Base-by-base conservation (phyloP, 148 eudicot genomes). In the Rhododendron mucronatum region DNA sequence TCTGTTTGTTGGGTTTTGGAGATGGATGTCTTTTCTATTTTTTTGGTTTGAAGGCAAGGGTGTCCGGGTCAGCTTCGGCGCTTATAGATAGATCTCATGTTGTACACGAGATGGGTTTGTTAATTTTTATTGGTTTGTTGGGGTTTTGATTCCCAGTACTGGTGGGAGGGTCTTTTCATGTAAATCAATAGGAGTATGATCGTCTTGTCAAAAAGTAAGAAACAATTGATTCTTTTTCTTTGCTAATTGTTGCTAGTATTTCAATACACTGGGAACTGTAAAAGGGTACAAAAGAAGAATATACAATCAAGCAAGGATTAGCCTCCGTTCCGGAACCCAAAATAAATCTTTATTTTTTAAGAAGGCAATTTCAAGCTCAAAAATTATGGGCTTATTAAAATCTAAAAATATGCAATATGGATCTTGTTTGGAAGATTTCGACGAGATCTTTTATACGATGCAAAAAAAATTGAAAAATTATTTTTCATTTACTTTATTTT, bases 111-210 rank as follows among this genome's bases (percentile, higher is more conserved):
- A 67, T 63, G 80, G 65, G 33, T 8, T 28, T 51, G 35, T 33
- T 33, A 33, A 33, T 33, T 33, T 18, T 81, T 69, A 69, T 9
- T 81, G 61, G 51, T 28, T 53, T 20, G 33, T 41, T 82, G 13
- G 74, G 84, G 33, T 79, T 37, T 55, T 35, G 84, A 35, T 83
- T 47, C 83, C 37, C n/a, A 37, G 73, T 74, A 75, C 77, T 82
- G 82, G 11, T 57, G 76, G 63, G 81, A 63, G 20, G 77, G 88
- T 77, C 83, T 77, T 87, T 77, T 83, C 88, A 86, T 65, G 41
- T 69, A 76, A 45, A 75, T 74, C 55, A 23, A 41, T 18, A 18
- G 55, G 15, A 30, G 37, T 73, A 14, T 5, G 18, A 30, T 33
- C 33, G 86, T 86, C 84, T 65, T 81, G 67, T 76, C 45, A 14